These are phyloP conservation scores for Anethum foeniculum DNA, from an alignment of 140 eudicot genomes.

Conservation along the genomic window DNA sequence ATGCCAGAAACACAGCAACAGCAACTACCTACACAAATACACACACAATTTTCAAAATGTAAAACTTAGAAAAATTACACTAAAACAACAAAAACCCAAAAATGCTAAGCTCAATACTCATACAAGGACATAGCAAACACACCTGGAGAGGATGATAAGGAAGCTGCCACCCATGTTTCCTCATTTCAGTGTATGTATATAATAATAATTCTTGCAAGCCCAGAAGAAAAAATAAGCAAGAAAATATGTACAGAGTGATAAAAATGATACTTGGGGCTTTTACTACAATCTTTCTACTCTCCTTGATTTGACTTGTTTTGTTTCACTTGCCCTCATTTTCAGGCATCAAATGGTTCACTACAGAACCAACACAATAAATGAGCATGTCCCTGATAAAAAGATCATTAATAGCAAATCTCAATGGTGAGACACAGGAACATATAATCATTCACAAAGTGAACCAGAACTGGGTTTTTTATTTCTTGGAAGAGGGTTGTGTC, in stretches of 20 bases:
- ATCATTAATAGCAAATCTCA: no score
- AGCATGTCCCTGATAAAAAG: conserved; percentile 21
- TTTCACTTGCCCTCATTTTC: conserved; percentile 45
- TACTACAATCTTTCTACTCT: background rate
- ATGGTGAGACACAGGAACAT: conserved; percentile 8
- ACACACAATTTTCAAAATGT: background rate
- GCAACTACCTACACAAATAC: conserved; percentile 75
- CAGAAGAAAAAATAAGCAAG: conserved; percentile 13
- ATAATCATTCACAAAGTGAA: conserved; percentile 33
- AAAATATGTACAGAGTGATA: conserved; percentile 15
- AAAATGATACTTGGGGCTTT: conserved; percentile 18
- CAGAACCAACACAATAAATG: conserved; percentile 12
- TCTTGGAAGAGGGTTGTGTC: conserved; percentile 1
- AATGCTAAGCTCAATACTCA: background rate
- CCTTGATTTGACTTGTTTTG: conserved; percentile 17
- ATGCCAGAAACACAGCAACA: conserved; percentile 92
- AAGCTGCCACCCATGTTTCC: conserved; percentile 99
- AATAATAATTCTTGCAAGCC: conserved; percentile 19
- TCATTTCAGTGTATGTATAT: conserved; percentile 36
- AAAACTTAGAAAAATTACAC: background rate
- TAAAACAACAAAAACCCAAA: background rate
- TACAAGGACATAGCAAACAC: background rate
- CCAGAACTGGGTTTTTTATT: conserved; percentile 9
- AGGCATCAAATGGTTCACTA: conserved; percentile 23
- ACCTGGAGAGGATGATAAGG: conserved; percentile 99